Base-by-base conservation (phyloP, 495 filamentous ascomycete species). In the Neurospora sp. region DNA sequence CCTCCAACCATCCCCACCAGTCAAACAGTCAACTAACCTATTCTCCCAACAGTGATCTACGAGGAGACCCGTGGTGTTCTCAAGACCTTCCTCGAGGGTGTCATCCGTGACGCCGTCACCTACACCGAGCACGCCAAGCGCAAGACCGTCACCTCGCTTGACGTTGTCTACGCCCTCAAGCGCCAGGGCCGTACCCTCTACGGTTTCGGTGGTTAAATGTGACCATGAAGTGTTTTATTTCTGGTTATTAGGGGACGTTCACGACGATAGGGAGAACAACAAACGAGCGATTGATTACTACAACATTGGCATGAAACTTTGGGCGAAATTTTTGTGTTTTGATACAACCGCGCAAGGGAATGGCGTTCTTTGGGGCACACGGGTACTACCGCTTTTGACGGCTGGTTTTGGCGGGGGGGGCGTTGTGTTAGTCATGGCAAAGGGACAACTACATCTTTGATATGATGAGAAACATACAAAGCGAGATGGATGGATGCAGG, bases 41-140 rank as follows among this genome's bases (percentile, higher is more conserved):
- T 83, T 18, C 53, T 16, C 20, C 77, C 74, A 18, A 65, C 27
- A 86, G 95, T 90, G 88, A 90, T 99, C 91, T 99, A 99, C 90
- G 96, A 99, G 83, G 96, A 99, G 90, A 99, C 96, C 79, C 96
- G 96, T 83, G 94, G 95, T 91, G 96, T 99, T 81, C 92, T 99
- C 80, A 99, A 99, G 93, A 96, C 95, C 86, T 99, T 99, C 94
- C 94, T 99, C 78, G 96, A 99, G 88, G 93, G 94, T 87, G 96
- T 99, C 86, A 99, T 99, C 84, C 94, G 93, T 86, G 94, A 97
- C 74, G 94, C 94, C 73, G 94, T 98, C 87, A 97, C 96, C 79
- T 98, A 97, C 87, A 97, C 93, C 44, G 94, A 97, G 85, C 93
- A 96, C 87, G 93, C 94, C 82, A 96, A 96, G 90, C 92, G 94